These are phyloP conservation scores for Monotropa hypopitys DNA, from an alignment of 179 eudicot genomes.

Conservation along the genomic window DNA sequence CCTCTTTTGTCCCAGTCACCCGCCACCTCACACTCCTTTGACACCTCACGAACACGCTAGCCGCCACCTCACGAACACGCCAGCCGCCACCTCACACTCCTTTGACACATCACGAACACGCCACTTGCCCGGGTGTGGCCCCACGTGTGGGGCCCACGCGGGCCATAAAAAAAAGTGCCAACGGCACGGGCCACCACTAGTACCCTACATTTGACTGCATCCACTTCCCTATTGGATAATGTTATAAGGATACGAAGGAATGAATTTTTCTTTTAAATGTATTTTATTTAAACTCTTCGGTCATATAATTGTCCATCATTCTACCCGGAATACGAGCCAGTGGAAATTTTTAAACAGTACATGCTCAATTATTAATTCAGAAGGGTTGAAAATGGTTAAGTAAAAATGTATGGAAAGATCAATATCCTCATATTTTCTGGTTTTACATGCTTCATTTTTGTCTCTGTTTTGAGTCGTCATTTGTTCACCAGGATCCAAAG, in stretches of 20 bases:
- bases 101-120: too few relatives aligned
- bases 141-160: too few relatives aligned
- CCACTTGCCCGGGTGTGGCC: too few relatives aligned
- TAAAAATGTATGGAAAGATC: background rate
- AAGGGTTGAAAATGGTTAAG: background rate
- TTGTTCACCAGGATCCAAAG: constrained; percentile 57
- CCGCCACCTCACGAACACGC: too few relatives aligned
- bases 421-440: background rate
- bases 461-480: background rate
- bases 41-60: too few relatives aligned
- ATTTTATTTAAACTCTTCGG: background rate
- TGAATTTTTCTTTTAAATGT: background rate
- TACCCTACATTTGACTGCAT: background rate
- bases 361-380: background rate
- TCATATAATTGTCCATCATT: background rate
- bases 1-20: too few relatives aligned
- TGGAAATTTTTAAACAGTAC: background rate
- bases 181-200: too few relatives aligned
- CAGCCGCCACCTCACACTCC: too few relatives aligned
- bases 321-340: background rate
- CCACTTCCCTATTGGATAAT: background rate
- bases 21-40: too few relatives aligned
- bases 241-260: background rate
- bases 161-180: too few relatives aligned
- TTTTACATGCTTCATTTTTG: background rate